phyloP scores from a whole-genome alignment of 2,329 filamentous ascomycete species.

The Sarocladiaceae sp. region DNA sequence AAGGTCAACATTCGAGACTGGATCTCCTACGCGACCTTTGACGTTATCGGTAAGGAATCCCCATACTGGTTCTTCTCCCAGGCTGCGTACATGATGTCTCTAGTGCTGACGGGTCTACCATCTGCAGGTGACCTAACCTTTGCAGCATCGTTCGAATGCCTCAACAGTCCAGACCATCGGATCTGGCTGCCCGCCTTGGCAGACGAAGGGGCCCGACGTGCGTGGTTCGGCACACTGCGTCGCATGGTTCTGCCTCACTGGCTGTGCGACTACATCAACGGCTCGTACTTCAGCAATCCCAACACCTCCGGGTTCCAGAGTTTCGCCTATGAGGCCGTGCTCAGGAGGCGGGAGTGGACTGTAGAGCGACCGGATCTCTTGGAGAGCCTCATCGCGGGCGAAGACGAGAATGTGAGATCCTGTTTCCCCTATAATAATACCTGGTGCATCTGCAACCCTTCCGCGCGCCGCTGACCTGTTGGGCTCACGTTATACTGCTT shows the following conservation, averaged over 20 bases:
- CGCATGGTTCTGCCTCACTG: neutral
- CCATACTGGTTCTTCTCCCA: too few species aligned
- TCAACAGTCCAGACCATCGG: neutral
- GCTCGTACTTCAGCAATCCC: too few species aligned
- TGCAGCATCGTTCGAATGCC: neutral
- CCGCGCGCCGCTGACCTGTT: too few species aligned
- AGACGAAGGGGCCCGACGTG: neutral
- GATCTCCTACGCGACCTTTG: slow-evolving; percentile 24
- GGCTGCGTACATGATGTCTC: too few species aligned
- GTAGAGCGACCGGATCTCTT: slow-evolving; percentile 14
- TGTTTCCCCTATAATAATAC: too few species aligned
- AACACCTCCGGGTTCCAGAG: neutral
- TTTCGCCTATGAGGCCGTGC: neutral
- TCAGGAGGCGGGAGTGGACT: neutral
- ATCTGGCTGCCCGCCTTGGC: neutral
- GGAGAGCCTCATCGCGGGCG: slow-evolving; percentile 14
- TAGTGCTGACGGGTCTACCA: neutral
- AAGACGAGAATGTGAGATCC: slow-evolving; percentile 14
- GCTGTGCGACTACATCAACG: neutral
- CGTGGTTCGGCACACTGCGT: neutral
- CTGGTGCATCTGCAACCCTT: too few species aligned
- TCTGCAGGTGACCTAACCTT: neutral
- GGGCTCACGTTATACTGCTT: neutral
- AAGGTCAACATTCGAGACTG: slow-evolving; percentile 17
- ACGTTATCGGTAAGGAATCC: slow-evolving; percentile 20